Conservation (phyloP, 116 monocot species). For the Iris pallida region DNA sequence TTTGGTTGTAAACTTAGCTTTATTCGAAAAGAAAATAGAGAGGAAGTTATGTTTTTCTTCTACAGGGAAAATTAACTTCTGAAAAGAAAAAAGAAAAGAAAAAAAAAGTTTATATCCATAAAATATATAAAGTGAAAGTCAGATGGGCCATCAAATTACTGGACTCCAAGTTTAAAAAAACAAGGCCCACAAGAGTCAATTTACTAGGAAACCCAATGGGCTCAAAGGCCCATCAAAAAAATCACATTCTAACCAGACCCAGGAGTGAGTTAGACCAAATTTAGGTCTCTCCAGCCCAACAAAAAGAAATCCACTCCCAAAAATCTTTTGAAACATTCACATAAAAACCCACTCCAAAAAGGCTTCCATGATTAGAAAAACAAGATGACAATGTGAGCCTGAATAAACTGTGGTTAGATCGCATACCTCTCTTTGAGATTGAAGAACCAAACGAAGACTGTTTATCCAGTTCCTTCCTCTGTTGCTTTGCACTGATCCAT, state of each 20-base stretch:
- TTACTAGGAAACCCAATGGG: neutral
- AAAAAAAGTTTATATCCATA: no score
- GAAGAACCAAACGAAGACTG: conserved; percentile 68
- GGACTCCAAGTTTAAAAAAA: no score
- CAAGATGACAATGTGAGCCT: neutral
- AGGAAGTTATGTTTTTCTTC: no score
- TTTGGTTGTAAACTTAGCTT: no score
- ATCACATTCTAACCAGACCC: neutral
- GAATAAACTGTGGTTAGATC: neutral
- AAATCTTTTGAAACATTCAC: neutral
- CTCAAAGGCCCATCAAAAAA: neutral
- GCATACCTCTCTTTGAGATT: conserved; percentile 55
- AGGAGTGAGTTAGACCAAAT: neutral
- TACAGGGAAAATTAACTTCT: no score
- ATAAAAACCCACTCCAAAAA: neutral
- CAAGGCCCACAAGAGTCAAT: neutral
- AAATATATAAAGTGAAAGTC: no score
- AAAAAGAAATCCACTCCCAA: neutral
- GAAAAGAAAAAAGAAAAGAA: no score
- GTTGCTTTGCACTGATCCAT: conserved; percentile 80
- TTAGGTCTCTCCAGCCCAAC: neutral
- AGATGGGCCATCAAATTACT: no score
- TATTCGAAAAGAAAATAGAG: no score
- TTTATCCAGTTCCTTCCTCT: conserved; percentile 75
- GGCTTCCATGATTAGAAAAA: neutral